phyloP scores from a whole-genome alignment of 192 early-diverging fungal species.

The Rhizophagus prolifer region DNA sequence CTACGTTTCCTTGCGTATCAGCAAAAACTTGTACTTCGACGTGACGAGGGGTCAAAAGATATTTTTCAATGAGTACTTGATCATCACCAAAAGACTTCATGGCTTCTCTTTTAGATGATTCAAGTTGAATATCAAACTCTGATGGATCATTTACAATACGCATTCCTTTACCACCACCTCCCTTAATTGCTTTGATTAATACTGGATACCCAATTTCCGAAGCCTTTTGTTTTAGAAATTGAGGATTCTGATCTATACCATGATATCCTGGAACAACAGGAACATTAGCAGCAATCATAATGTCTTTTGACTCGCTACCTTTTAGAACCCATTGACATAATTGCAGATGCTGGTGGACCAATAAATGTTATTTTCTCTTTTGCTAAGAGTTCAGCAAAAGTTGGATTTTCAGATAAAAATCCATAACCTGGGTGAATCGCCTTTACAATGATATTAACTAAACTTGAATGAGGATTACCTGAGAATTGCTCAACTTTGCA shows the following conservation, averaged over 20 bases:
- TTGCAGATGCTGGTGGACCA: slow-evolving; percentile 85
- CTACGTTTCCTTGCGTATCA: slow-evolving; percentile 81
- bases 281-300: slow-evolving; percentile 87
- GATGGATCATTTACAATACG: slow-evolving; percentile 75
- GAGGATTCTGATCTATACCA: slow-evolving; percentile 78
- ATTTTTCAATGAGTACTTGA: slow-evolving; percentile 89
- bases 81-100: slow-evolving; percentile 90
- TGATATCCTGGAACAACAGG: slow-evolving; percentile 95
- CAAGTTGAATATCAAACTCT: slow-evolving; percentile 86
- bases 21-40: slow-evolving; percentile 97
- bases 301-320: slow-evolving; percentile 87
- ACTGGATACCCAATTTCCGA: slow-evolving; percentile 91
- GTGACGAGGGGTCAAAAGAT: slow-evolving; percentile 82
- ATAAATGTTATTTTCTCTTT: slow-evolving; percentile 78
- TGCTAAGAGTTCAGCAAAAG: slow-evolving; percentile 76
- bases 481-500: slow-evolving; percentile 69
- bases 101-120: slow-evolving; percentile 81
- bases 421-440: slow-evolving; percentile 98
- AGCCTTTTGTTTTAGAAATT: slow-evolving; percentile 71
- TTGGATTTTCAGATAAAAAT: slow-evolving; percentile 91
- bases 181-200: slow-evolving; percentile 95
- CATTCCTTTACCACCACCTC: slow-evolving; percentile 98
- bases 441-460: slow-evolving; percentile 32
- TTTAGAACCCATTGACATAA: slow-evolving; percentile 92
- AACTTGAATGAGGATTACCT: slow-evolving; percentile 45